These are phyloP conservation scores for Scopulariopsis brevicaulis DNA, from an alignment of 2,329 filamentous ascomycete genomes.

Conservation along the genomic window DNA sequence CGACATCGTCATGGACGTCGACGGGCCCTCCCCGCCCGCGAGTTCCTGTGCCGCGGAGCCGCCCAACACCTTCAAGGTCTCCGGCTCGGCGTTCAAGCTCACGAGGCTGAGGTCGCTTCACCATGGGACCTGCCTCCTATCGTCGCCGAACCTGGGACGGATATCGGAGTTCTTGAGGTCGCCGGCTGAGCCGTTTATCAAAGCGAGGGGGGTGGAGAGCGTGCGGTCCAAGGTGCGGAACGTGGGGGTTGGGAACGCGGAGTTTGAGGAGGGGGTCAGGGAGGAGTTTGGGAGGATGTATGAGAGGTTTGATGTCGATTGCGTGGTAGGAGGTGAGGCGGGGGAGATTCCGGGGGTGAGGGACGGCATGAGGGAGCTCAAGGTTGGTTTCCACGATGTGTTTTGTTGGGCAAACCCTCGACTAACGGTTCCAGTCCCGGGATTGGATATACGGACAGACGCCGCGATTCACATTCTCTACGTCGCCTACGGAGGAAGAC, in stretches of 20 bases:
- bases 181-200: conserved; percentile 66
- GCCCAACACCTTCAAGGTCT: conserved; percentile 58
- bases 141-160: conserved; percentile 58
- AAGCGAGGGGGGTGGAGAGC: conserved; percentile 79
- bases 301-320: conserved; percentile 24
- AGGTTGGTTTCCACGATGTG: conserved; percentile 26
- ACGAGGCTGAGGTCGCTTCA: conserved; percentile 73
- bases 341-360: conserved; percentile 36
- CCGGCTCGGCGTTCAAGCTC: conserved; percentile 90
- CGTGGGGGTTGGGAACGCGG: conserved; percentile 41
- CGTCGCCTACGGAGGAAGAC: conserved; percentile 46
- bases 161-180: conserved; percentile 65
- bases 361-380: conserved; percentile 52
- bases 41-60: neutral
- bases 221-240: conserved; percentile 79
- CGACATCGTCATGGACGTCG: conserved; percentile 68
- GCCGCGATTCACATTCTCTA: conserved; percentile 67
- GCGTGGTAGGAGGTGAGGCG: conserved; percentile 36
- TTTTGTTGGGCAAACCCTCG: neutral
- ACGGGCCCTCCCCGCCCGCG: conserved; percentile 8
- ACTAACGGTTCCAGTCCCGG: conserved; percentile 30
- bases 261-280: conserved; percentile 45
- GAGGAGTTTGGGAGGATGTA: conserved; percentile 61
- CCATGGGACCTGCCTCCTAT: conserved; percentile 82
- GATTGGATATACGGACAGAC: conserved; percentile 82